Conservation (phyloP, 2,329 filamentous ascomycete species). For the Huntiella omanensis region DNA sequence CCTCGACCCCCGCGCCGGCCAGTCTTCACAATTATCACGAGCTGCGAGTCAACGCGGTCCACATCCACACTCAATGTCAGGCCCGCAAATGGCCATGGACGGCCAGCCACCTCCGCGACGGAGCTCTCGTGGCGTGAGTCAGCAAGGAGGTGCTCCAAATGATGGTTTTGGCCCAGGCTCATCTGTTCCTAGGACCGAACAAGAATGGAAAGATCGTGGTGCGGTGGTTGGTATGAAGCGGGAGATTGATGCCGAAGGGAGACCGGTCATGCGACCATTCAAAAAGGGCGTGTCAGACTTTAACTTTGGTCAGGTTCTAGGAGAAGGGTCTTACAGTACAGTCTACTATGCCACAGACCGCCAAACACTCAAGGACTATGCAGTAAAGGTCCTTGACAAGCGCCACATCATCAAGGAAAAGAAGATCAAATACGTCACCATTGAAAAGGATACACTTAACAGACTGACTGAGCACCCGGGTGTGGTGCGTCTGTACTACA, state of each 20-base stretch:
- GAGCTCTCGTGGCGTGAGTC: slow-evolving; percentile 53
- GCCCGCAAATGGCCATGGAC: slow-evolving; percentile 2
- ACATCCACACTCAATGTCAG: slow-evolving; percentile 1
- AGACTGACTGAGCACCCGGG: slow-evolving; percentile 90
- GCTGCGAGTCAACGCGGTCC: slow-evolving; percentile 8
- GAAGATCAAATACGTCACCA: slow-evolving; percentile 99
- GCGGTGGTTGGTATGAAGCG: slow-evolving; percentile 70
- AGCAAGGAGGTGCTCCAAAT: slow-evolving; percentile 22
- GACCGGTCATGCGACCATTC: slow-evolving; percentile 61
- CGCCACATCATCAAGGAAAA: slow-evolving; percentile 99
- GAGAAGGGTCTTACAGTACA: slow-evolving; percentile 95
- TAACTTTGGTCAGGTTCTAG: slow-evolving; percentile 73
- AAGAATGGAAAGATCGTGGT: slow-evolving; percentile 91
- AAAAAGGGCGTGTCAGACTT: slow-evolving; percentile 98
- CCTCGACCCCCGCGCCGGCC: slow-evolving; percentile 20
- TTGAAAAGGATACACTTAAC: slow-evolving; percentile 96
- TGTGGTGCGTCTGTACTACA: slow-evolving; percentile 93
- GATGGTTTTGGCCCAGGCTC: slow-evolving; percentile 22
- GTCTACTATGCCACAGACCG: slow-evolving; percentile 85
- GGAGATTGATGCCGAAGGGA: slow-evolving; percentile 71
- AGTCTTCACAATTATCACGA: slow-evolving; percentile 5
- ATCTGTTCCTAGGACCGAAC: slow-evolving; percentile 40
- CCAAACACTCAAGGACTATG: slow-evolving; percentile 87
- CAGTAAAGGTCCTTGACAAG: slow-evolving; percentile 96
- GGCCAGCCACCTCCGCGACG: slow-evolving; percentile 19